Evolutionary conservation across 1,139 yeast species (phyloP).

Genomic region (Blastobotrys capitulatus): DNA sequence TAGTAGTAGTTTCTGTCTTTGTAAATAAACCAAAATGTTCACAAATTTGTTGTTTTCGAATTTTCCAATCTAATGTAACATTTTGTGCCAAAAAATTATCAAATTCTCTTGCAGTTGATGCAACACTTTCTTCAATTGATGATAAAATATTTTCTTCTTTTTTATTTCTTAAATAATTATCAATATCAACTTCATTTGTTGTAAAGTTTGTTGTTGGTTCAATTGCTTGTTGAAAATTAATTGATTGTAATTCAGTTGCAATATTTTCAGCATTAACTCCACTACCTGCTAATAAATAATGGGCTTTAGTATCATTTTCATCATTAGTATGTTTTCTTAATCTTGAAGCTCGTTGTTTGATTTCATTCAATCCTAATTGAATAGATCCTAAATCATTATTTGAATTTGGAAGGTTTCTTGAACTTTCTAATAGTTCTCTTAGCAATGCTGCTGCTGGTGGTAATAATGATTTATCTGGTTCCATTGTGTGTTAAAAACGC

Average conservation of each 20-base stretch:
- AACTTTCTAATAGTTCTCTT: slow-evolving; percentile 65
- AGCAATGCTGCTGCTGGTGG: slow-evolving; percentile 39
- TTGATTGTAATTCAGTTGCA: slow-evolving; percentile 48
- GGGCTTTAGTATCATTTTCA: slow-evolving; percentile 73
- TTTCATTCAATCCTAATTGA: slow-evolving; percentile 70
- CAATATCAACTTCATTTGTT: slow-evolving; percentile 26
- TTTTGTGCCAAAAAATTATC: slow-evolving; percentile 70
- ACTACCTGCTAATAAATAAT: slow-evolving; percentile 81
- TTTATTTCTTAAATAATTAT: slow-evolving; percentile 46
- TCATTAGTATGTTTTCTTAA: slow-evolving; percentile 45
- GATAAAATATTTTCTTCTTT: slow-evolving; percentile 79
- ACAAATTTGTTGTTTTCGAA: slow-evolving; percentile 65
- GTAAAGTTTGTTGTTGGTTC: slow-evolving; percentile 28
- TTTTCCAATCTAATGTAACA: slow-evolving; percentile 78
- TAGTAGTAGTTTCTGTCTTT: slow-evolving; percentile 5
- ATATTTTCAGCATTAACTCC: slow-evolving; percentile 88
- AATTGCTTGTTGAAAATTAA: slow-evolving; percentile 25
- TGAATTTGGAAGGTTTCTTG: slow-evolving; percentile 62
- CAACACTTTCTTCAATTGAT: slow-evolving; percentile 77
- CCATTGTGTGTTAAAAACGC: no score
- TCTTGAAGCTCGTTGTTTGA: slow-evolving; percentile 62
- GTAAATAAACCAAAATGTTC: slow-evolving; percentile 54
- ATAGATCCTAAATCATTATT: slow-evolving; percentile 64
- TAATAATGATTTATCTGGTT: slow-evolving; percentile 36
- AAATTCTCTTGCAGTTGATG: slow-evolving; percentile 74